A percentile compares a stretch with the other conserved stretches of the same genome.
phyloP scores from a whole-genome alignment of 2,329 filamentous ascomycete species.

The Colletotrichum sp. region DNA sequence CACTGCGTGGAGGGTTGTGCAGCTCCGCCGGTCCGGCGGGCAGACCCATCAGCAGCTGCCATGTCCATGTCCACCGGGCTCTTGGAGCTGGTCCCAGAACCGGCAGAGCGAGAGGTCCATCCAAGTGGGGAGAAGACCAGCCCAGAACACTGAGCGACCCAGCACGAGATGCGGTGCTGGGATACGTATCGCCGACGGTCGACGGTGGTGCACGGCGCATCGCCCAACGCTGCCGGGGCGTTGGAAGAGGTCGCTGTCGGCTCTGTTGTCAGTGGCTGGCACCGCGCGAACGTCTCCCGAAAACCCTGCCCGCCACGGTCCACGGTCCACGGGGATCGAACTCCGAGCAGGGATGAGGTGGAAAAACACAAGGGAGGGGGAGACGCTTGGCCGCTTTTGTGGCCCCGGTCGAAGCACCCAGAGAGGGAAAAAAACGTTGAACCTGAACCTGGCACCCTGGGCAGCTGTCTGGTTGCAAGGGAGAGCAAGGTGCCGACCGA shows the following conservation, averaged over 20 bases:
- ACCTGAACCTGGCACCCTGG: background rate
- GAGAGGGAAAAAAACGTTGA: background rate
- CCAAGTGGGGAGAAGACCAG: slow-evolving; percentile 1
- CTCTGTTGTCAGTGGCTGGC: slow-evolving; percentile 12
- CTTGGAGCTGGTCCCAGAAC: slow-evolving; percentile 9
- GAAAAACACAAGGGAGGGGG: background rate
- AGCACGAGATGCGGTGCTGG: background rate
- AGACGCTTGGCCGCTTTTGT: background rate
- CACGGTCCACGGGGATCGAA: slow-evolving; percentile 10
- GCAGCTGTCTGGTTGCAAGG: background rate
- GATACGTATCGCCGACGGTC: background rate
- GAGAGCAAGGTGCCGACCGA: background rate
- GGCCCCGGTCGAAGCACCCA: background rate
- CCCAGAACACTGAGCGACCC: slow-evolving; percentile 11
- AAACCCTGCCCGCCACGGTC: slow-evolving; percentile 5
- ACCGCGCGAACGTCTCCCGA: background rate
- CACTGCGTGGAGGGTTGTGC: background rate
- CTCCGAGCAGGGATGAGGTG: slow-evolving; percentile 5
- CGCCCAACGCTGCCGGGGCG: background rate
- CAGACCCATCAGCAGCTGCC: background rate
- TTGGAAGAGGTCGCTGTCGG: background rate
- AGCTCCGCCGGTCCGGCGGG: background rate
- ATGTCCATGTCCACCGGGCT: slow-evolving; percentile 2
- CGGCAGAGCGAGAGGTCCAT: slow-evolving; percentile 5
- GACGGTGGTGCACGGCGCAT: background rate